Conservation (phyloP, 192 early-diverging fungal species). For the Allomyces javanicus region DNA sequence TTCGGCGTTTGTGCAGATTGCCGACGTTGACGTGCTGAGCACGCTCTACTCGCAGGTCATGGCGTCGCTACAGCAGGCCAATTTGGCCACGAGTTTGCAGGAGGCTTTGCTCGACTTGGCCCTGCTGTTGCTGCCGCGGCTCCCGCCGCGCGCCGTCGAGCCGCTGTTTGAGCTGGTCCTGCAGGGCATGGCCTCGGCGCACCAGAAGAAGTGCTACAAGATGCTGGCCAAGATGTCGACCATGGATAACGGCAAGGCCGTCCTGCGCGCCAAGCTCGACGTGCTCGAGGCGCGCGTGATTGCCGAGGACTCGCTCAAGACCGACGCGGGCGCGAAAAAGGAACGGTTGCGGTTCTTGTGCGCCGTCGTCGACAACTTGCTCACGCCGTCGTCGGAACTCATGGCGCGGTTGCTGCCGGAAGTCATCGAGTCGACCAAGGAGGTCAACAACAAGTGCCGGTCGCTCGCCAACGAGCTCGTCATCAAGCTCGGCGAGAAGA, state of each 20-base stretch:
- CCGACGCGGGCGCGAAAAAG: conserved; percentile 34
- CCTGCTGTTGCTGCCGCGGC: not conserved
- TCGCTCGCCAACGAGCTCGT: conserved; percentile 61
- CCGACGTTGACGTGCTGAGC: not conserved
- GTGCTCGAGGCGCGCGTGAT: not conserved
- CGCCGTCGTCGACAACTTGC: conserved; percentile 38
- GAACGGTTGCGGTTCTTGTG: conserved; percentile 53
- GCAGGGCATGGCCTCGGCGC: not conserved
- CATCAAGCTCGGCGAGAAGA: conserved; percentile 74
- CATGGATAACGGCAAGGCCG: not conserved
- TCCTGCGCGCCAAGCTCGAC: not conserved
- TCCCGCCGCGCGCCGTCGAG: not conserved
- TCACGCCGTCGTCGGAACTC: conserved; percentile 52
- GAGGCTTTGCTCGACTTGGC: not conserved
- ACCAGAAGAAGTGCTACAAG: not conserved
- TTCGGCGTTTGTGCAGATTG: not conserved
- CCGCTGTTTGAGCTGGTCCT: not conserved
- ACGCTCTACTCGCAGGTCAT: not conserved
- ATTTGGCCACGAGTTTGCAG: not conserved
- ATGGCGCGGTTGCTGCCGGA: conserved; percentile 75
- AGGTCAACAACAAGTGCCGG: conserved; percentile 73
- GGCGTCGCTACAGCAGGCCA: not conserved
- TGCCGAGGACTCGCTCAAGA: not conserved
- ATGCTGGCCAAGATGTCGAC: not conserved
- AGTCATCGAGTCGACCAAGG: conserved; percentile 82